Evolutionary conservation across 2,329 filamentous ascomycete species (phyloP).

Genomic region (Colletotrichum australisinense): DNA sequence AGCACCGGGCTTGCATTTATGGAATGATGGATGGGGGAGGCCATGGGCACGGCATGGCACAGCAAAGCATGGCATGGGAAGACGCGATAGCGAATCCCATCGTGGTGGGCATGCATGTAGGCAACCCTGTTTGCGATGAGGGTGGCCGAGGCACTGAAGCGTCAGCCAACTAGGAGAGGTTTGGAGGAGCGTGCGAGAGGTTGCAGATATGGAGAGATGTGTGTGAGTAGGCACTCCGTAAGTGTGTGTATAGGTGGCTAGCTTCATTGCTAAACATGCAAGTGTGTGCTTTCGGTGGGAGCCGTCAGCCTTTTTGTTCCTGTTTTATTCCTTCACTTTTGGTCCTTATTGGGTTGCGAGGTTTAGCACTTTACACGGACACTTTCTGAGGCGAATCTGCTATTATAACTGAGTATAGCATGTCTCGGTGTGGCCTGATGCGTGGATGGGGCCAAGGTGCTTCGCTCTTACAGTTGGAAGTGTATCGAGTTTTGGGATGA

Average conservation of each 20-base stretch:
- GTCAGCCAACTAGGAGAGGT: background rate
- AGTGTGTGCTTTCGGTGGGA: constrained; percentile 26
- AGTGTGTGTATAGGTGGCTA: constrained; percentile 3
- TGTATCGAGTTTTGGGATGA: constrained; percentile 20
- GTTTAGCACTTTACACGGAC: background rate
- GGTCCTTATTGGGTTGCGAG: background rate
- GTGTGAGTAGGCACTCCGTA: no score
- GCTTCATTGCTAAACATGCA: constrained; percentile 4
- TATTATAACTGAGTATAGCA: background rate
- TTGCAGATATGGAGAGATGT: background rate
- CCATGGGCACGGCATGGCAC: no score
- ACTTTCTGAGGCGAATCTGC: background rate
- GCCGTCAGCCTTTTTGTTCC: background rate
- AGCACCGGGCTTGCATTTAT: background rate
- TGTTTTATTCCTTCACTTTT: background rate
- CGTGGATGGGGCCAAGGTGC: background rate
- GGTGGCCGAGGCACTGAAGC: background rate
- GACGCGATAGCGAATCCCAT: background rate
- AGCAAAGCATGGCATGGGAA: no score
- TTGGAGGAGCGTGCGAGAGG: background rate
- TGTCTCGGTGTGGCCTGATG: background rate
- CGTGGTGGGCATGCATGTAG: background rate
- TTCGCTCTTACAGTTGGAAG: background rate
- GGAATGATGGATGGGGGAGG: background rate
- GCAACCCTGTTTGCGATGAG: background rate